A percentile compares a stretch with the other conserved stretches of the same genome.
phyloP scores from a whole-genome alignment of 1,284 basidiomycete species.

The Vanrija sp. region DNA sequence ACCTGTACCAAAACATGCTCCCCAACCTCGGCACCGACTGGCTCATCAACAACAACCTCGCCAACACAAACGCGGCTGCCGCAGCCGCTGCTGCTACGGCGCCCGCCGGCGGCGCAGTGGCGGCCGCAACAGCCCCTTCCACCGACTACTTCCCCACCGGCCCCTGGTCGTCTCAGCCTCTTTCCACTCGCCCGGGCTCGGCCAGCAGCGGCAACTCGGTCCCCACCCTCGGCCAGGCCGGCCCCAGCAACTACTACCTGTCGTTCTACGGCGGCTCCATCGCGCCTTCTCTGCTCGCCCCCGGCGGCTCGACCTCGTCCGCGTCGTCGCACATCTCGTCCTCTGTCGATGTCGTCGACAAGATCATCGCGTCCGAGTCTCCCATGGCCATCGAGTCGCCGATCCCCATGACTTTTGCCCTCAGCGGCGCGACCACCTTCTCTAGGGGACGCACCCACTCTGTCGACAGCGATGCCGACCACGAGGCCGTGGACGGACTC shows the following conservation, averaged over 20 bases:
- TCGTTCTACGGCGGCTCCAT: constrained; percentile 22
- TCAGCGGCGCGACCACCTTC: no score
- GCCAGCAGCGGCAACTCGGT: neutral
- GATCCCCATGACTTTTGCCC: neutral
- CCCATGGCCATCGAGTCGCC: constrained; percentile 4
- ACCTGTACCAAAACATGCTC: constrained; percentile 42
- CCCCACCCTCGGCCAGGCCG: constrained; percentile 6
- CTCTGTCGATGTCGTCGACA: constrained; percentile 33
- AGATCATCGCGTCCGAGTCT: constrained; percentile 22
- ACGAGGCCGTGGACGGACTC: neutral
- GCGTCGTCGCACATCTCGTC: constrained; percentile 14
- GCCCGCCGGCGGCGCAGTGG: neutral
- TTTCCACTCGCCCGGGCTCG: constrained; percentile 7
- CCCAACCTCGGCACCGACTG: constrained; percentile 25
- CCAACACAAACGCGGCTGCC: constrained; percentile 9
- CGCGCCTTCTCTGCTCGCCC: constrained; percentile 30
- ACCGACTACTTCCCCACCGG: constrained; percentile 19
- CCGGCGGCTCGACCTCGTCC: neutral
- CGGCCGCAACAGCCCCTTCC: neutral
- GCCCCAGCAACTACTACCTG: constrained; percentile 13
- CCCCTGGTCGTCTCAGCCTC: constrained; percentile 1
- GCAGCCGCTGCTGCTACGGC: constrained; percentile 6
- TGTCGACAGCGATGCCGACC: constrained; percentile 20
- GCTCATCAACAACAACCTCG: constrained; percentile 23
- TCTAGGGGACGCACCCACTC: neutral